A percentile compares a stretch with the other conserved stretches of the same genome.
Evolutionary conservation across 2,329 filamentous ascomycete genomes (phyloP).

Genomic region (Sporothrix brasiliensis): DNA sequence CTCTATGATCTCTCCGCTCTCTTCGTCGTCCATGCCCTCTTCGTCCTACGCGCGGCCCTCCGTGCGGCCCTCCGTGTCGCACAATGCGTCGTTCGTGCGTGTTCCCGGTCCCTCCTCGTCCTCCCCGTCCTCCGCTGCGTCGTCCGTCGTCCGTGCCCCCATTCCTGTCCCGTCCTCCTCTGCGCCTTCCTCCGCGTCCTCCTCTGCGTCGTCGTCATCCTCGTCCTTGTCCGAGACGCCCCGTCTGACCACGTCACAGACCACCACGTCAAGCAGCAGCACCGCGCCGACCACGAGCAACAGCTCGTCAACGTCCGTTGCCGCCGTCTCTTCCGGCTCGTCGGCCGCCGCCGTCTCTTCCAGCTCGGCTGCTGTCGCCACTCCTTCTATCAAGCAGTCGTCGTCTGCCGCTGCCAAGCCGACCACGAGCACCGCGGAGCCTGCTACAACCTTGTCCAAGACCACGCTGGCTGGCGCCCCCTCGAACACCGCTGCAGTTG

Average conservation of each 20-base stretch:
- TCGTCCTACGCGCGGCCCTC: background rate
- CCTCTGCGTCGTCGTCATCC: background rate
- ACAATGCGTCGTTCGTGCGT: background rate
- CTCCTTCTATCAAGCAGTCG: background rate
- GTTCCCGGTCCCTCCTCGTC: background rate
- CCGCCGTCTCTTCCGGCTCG: background rate
- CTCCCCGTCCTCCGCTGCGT: background rate
- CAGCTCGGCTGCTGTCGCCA: background rate
- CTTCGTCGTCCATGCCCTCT: background rate
- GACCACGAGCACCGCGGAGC: background rate
- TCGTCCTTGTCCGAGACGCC: slow-evolving; percentile 8
- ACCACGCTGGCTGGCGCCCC: background rate
- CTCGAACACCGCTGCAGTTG: background rate
- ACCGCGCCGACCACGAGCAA: background rate
- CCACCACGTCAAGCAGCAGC: slow-evolving; percentile 7
- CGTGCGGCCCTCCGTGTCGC: background rate
- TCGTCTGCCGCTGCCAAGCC: background rate
- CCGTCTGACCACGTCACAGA: slow-evolving; percentile 24
- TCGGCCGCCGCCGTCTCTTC: background rate
- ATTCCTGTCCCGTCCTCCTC: background rate
- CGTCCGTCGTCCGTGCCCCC: background rate
- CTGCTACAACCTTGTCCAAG: slow-evolving; percentile 7
- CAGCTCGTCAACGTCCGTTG: background rate
- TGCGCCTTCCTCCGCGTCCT: too few species aligned
- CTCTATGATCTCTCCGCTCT: background rate